Conservation (phyloP, 805 yeast species). For the Pichia thaimueangensis region DNA sequence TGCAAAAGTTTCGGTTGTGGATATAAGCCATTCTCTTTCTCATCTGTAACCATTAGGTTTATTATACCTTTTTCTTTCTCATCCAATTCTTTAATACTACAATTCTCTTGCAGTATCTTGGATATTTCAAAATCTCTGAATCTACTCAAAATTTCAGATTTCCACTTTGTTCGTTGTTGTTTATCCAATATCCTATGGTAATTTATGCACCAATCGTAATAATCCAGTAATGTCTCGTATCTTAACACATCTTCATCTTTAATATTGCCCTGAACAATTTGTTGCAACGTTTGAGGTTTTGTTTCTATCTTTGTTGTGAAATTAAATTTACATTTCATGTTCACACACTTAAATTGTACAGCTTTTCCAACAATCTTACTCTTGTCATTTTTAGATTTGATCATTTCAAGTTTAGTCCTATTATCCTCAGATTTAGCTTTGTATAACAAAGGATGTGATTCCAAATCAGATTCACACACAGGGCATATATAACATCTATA, state of each 20-base stretch:
- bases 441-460: conserved; percentile 9
- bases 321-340: conserved; percentile 31
- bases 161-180: conserved; percentile 7
- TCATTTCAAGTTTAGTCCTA: conserved; percentile 1
- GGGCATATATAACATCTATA: conserved; percentile 33
- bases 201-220: conserved; percentile 18
- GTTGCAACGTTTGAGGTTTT: conserved; percentile 36
- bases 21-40: conserved; percentile 10
- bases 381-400: background rate
- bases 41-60: background rate
- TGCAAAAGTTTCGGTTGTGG: conserved; percentile 17
- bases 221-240: conserved; percentile 13
- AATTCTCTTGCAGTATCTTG: conserved; percentile 13
- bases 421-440: conserved; percentile 13
- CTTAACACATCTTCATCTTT: conserved; percentile 8
- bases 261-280: conserved; percentile 22
- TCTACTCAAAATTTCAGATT: conserved; percentile 12
- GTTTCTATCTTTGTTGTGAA: conserved; percentile 34
- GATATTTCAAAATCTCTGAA: conserved; percentile 22
- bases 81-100: background rate
- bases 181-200: conserved; percentile 12
- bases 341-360: conserved; percentile 35
- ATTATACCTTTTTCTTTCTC: background rate
- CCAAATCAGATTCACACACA: conserved; percentile 19
- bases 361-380: conserved; percentile 24